These are phyloP conservation scores for Calonectria montana DNA, from an alignment of 2,329 filamentous ascomycete genomes.

Conservation along the genomic window DNA sequence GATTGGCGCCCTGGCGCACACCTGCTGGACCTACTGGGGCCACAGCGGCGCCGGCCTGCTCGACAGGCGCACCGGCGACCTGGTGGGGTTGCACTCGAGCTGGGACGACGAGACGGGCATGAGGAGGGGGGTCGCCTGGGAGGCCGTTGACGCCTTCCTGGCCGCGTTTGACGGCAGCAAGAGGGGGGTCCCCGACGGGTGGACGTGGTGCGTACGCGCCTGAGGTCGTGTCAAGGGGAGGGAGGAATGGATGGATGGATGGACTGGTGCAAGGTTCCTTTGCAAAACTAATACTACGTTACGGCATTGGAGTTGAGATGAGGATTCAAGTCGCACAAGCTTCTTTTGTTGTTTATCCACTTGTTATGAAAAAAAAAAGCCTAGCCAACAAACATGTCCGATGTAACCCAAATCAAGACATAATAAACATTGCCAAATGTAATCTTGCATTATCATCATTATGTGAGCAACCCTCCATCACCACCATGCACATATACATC, in stretches of 20 bases:
- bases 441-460: slow-evolving; percentile 6
- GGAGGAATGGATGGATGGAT: too few species aligned
- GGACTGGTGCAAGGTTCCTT: too few species aligned
- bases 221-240: background rate
- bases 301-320: too few species aligned
- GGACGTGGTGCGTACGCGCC: slow-evolving; percentile 26
- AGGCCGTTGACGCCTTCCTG: slow-evolving; percentile 57
- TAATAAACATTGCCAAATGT: background rate
- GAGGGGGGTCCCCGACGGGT: slow-evolving; percentile 16
- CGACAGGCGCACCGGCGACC: slow-evolving; percentile 46
- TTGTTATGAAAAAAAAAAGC: background rate
- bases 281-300: too few species aligned
- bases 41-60: slow-evolving; percentile 64
- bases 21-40: slow-evolving; percentile 69
- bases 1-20: slow-evolving; percentile 64
- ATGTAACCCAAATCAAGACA: background rate
- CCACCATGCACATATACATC: background rate
- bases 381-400: background rate
- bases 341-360: background rate
- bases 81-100: slow-evolving; percentile 64
- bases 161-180: slow-evolving; percentile 33
- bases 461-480: background rate
- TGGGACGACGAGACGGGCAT: slow-evolving; percentile 65
- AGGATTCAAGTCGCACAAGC: too few species aligned
- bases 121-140: slow-evolving; percentile 59